A percentile compares a stretch with the other conserved stretches of the same genome.
Evolutionary conservation across 176 grass and related monocot genomes (phyloP).

Genomic region (Alopecurus myosuroides): DNA sequence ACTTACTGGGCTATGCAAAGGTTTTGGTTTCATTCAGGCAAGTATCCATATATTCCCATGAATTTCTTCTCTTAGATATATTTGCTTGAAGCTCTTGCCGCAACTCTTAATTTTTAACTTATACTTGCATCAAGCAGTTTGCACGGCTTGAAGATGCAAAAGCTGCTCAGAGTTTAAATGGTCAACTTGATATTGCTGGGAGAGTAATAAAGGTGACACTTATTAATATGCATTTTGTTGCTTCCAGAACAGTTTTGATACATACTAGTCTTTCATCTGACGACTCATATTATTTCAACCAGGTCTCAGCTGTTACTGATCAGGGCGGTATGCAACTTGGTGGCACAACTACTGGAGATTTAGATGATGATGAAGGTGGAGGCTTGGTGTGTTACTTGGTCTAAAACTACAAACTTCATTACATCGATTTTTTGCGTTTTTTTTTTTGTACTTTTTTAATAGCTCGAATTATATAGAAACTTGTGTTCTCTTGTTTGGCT

Average conservation of each 20-base stretch:
- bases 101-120: slow-evolving; percentile 16
- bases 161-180: slow-evolving; percentile 98
- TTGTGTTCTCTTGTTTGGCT: background rate
- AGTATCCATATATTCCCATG: background rate
- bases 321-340: slow-evolving; percentile 64
- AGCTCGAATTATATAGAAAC: background rate
- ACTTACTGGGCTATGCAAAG: slow-evolving; percentile 90
- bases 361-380: slow-evolving; percentile 97
- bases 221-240: background rate
- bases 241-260: background rate
- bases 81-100: background rate
- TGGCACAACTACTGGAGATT: slow-evolving; percentile 69
- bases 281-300: background rate
- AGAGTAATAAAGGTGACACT: slow-evolving; percentile 85
- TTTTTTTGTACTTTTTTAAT: background rate
- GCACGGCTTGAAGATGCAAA: slow-evolving; percentile 92
- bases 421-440: background rate
- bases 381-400: slow-evolving; percentile 67
- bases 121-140: slow-evolving; percentile 53
- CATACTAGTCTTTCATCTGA: background rate
- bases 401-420: background rate
- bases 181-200: slow-evolving; percentile 95
- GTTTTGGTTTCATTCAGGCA: slow-evolving; percentile 95
- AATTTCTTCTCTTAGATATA: background rate
- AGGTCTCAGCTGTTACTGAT: slow-evolving; percentile 97